phyloP scores from a whole-genome alignment of 441 rosid genomes.

The Erodium moschatum region DNA sequence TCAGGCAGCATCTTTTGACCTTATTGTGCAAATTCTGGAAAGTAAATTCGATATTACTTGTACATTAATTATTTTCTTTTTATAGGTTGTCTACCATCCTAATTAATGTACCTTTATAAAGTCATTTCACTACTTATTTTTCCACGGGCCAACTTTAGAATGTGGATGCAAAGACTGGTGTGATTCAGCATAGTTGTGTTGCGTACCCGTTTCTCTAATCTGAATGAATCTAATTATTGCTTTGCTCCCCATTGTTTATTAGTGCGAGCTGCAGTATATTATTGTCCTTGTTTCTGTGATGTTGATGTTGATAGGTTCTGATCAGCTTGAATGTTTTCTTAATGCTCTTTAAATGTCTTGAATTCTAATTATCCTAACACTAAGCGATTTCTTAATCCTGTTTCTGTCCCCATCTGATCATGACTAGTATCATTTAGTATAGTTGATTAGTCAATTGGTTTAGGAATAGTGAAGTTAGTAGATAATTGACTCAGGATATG shows the following conservation, averaged over 20 bases:
- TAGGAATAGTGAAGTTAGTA: slow-evolving; percentile 2
- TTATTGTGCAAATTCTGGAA: slow-evolving; percentile 14
- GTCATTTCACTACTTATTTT: slow-evolving; percentile 8
- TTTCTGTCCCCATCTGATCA: background rate
- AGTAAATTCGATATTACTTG: slow-evolving; percentile 7
- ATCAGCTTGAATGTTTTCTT: no score
- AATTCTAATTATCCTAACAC: background rate
- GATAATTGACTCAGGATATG: background rate
- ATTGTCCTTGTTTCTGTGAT: background rate
- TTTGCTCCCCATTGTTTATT: background rate
- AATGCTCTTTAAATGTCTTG: background rate
- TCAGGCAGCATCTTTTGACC: slow-evolving; percentile 17
- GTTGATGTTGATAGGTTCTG: background rate
- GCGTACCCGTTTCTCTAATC: background rate
- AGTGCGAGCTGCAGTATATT: background rate
- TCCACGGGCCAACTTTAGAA: background rate
- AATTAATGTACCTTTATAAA: background rate
- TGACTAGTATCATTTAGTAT: background rate
- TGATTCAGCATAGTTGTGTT: background rate
- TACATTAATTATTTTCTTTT: background rate
- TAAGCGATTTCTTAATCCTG: background rate
- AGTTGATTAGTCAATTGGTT: background rate
- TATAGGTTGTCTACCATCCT: background rate
- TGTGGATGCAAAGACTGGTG: background rate
- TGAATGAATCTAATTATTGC: background rate